Evolutionary conservation across 352 stramenopile species (phyloP), one percentile per base, ranked within the genome.

Genomic region (Albugo candida): DNA sequence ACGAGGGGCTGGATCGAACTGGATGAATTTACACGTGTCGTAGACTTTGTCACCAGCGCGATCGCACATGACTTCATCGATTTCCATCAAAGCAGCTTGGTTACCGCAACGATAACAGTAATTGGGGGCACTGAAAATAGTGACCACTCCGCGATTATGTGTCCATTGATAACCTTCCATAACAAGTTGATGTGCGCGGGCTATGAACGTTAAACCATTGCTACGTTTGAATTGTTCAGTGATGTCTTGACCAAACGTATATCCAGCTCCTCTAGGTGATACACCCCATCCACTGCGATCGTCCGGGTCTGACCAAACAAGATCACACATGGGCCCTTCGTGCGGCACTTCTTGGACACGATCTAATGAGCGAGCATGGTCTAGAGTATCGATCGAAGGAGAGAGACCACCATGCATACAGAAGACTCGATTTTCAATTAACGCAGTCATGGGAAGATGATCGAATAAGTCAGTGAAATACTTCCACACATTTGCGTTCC

Each of bases 51-150:
- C 76, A 50, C 78, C 76, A 20, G 54, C 81, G 60, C 77, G 78
- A 58, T 93, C 79, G 48, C 61, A 61, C 76, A 91, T 92, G 60
- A 87, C 73, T 53, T 93, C 81, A 50, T 92, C 92, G 59, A 97
- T 94, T 61, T 96, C 87, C 70, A 97, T 86, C 58, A 97, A 85
- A 35, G 84, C 89, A 5, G 89, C 92, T 45, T 96, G 85, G 75
- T 98, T 98, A 17, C 94, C 94, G 54, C 83, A 95, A 45, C 85
- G 79, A 64, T 96, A 96, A 71, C 86, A 96, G 63, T 96, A 96
- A 65, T 96, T 96, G 19, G 86, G 86, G 13, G 86, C 86, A 49
- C 67, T 88, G 49, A 95, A 96, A 55, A 96, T 87, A 3, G 86
- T 96, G 18, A 95, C 82, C 13, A 95, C 77, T 37, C 80, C 75